A percentile compares a stretch with the other conserved stretches of the same genome.
Conservation (phyloP, 2,329 filamentous ascomycete species). For the Penicillium decumbens region DNA sequence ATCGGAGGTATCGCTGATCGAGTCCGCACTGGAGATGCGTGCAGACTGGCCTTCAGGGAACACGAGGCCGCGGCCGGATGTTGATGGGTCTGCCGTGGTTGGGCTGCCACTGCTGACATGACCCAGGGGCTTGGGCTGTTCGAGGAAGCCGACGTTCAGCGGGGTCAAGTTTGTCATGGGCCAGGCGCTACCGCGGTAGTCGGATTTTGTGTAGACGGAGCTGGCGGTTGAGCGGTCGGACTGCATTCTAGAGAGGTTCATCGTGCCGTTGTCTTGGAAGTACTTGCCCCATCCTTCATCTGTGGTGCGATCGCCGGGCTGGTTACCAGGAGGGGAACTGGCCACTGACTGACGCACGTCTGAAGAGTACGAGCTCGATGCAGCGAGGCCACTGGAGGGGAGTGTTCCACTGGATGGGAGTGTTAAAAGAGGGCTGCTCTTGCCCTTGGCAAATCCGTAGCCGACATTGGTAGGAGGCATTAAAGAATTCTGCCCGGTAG, state of each 20-base stretch:
- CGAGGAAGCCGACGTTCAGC: constrained; percentile 36
- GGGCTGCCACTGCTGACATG: constrained; percentile 42
- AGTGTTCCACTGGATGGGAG: constrained; percentile 32
- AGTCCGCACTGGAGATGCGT: constrained; percentile 43
- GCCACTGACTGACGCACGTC: constrained; percentile 20
- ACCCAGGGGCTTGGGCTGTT: constrained; percentile 38
- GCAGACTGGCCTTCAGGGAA: constrained; percentile 41
- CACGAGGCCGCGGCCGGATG: constrained; percentile 28
- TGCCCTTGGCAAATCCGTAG: constrained; percentile 18
- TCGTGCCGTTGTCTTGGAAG: constrained; percentile 39
- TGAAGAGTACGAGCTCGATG: constrained; percentile 21
- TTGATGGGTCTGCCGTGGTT: constrained; percentile 36
- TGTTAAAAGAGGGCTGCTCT: constrained; percentile 27
- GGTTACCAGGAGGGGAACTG: constrained; percentile 9
- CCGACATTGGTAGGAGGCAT: constrained; percentile 21
- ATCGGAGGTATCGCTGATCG: constrained; percentile 37
- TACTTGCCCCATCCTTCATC: constrained; percentile 49
- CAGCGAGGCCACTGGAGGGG: constrained; percentile 25
- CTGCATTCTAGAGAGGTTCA: constrained; percentile 23
- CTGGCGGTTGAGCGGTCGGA: constrained; percentile 25
- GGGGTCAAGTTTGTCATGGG: constrained; percentile 36
- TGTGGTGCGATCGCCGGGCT: constrained; percentile 39
- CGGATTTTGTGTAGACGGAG: constrained; percentile 32
- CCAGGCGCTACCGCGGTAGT: constrained; percentile 40
- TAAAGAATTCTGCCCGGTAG: constrained; percentile 32